phyloP scores from a whole-genome alignment of 1,284 basidiomycete species.

The Anthracocystis panici-leucophaei region DNA sequence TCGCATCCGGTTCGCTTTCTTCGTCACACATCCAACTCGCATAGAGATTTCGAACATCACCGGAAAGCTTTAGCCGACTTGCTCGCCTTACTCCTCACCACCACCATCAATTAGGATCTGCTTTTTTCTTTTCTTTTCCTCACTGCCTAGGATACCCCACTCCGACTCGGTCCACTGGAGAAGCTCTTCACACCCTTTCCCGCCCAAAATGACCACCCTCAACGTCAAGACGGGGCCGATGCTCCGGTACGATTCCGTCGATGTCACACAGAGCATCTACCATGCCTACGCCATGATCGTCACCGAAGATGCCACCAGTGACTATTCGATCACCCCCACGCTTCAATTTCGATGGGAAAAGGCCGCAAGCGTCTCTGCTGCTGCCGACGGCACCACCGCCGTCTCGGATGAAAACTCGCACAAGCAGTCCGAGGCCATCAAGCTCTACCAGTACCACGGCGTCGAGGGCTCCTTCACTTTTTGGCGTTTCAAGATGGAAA shows the following conservation, averaged over 20 bases:
- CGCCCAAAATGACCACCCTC: conserved; percentile 53
- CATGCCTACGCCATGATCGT: conserved; percentile 75
- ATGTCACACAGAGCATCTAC: conserved; percentile 76
- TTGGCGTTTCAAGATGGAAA: conserved; percentile 90
- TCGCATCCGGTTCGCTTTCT: not conserved
- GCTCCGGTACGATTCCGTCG: conserved; percentile 89
- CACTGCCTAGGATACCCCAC: not conserved
- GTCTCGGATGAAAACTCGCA: conserved; percentile 37
- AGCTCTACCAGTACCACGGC: conserved; percentile 83
- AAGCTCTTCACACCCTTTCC: not conserved
- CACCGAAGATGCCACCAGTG: conserved; percentile 79
- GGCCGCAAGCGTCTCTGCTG: conserved; percentile 26
- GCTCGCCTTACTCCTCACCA: not conserved
- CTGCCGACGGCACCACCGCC: conserved; percentile 33
- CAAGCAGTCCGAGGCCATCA: conserved; percentile 74
- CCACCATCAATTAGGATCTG: too few relatives aligned
- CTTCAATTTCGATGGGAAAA: conserved; percentile 77
- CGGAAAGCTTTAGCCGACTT: not conserved
- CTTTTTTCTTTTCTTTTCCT: too few relatives aligned
- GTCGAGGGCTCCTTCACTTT: conserved; percentile 82
- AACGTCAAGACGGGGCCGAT: conserved; percentile 77
- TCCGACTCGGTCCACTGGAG: not conserved
- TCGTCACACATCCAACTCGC: too few relatives aligned
- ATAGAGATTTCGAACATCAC: not conserved
- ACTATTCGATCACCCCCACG: conserved; percentile 72